Evolutionary conservation across 2,329 filamentous ascomycete species (phyloP), one percentile per base, ranked within the genome.

Genomic region (Sclerotinia minor): DNA sequence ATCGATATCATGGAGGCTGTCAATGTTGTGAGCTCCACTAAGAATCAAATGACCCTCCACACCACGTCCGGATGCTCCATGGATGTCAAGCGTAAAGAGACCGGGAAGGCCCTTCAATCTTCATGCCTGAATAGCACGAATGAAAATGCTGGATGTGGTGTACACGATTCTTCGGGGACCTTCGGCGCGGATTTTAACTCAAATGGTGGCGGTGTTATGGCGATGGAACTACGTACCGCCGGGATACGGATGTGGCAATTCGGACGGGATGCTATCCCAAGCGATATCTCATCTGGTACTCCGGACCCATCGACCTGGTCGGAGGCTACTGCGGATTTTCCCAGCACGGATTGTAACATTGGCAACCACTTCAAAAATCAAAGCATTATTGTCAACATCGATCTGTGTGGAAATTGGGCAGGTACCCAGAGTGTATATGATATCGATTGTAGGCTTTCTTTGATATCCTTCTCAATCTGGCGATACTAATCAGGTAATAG

Each of bases 371-470:
- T 97, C 80, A 81, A 81, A 69, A 80, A 90, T 70, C 85, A 96
- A 81, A 86, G 89, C 74, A 88, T 97, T 72, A 86, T 94, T 73
- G 89, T 94, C 77, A 88, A 94, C 79, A 95, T 89, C 3, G 91
- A 90, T 45, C 90, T 96, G 76, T 97, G 94, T 79, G 94, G 94
- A 35, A 87, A 89, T 76, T 97, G 93, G 93, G 93, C 93, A 6
- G 92, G 92, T 83, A 81, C 77, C 75, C 13, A 79, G 68, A 77
- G 24, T 61, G 60, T 74, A 52, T 76, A 74, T 68, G 54, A 63
- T 26, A 65, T 73, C 59, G 73, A 58, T 69, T 76, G 75, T 74
- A 64, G 54, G 74, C 71, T 47, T 8, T 50, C 65, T 32, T 65
- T 35, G 54, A 2, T 7, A 63, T 15, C 15, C 13, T 26, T 8